phyloP scores from a whole-genome alignment of 805 yeast species.

The Starmerella apis region DNA sequence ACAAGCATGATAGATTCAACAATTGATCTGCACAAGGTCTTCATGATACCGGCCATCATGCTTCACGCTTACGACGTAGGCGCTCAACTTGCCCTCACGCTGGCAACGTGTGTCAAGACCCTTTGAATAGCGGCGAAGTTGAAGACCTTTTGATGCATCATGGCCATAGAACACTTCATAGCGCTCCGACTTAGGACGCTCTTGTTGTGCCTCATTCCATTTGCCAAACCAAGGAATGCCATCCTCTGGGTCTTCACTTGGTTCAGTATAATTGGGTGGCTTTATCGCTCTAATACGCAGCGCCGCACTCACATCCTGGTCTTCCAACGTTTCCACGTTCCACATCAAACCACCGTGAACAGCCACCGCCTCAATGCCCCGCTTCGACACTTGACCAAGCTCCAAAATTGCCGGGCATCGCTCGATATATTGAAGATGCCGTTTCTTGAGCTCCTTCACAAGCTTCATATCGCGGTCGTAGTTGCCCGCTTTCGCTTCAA shows the following conservation, averaged over 20 bases:
- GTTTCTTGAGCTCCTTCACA: constrained; percentile 46
- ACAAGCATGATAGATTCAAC: constrained; percentile 20
- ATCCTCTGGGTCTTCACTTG: constrained; percentile 40
- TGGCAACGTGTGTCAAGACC: constrained; percentile 83
- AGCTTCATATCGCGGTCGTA: constrained; percentile 33
- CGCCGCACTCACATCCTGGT: constrained; percentile 52
- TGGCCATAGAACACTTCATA: constrained; percentile 69
- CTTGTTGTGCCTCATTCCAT: constrained; percentile 40
- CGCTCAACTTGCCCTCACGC: constrained; percentile 59
- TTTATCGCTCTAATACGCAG: constrained; percentile 60
- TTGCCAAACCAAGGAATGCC: constrained; percentile 49
- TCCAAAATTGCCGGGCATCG: constrained; percentile 53
- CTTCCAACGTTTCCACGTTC: constrained; percentile 41
- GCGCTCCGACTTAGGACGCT: constrained; percentile 26
- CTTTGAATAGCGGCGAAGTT: constrained; percentile 50
- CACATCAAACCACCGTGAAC: constrained; percentile 79
- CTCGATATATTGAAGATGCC: constrained; percentile 51
- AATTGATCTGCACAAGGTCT: constrained; percentile 26
- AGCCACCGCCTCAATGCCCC: constrained; percentile 42
- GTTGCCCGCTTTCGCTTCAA: not conserved
- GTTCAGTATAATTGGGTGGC: constrained; percentile 50
- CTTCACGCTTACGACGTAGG: constrained; percentile 39
- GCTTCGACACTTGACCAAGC: constrained; percentile 45
- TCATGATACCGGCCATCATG: constrained; percentile 26
- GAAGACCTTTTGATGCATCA: constrained; percentile 71